phyloP scores from a whole-genome alignment of 257 asterid species.

The Echium plantagineum region DNA sequence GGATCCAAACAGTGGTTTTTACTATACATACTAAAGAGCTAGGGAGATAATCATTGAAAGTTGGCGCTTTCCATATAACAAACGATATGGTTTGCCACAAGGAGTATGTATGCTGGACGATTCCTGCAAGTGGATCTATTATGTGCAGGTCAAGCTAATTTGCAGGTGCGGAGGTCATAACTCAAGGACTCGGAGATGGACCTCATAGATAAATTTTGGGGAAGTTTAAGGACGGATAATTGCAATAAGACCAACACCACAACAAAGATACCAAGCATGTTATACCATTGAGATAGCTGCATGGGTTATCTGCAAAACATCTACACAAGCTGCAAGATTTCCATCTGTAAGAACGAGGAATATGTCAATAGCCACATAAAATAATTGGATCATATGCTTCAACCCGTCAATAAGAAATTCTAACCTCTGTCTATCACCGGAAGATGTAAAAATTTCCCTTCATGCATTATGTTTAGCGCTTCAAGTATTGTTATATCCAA shows the following conservation, averaged over 20 bases:
- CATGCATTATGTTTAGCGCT: slow-evolving; percentile 90
- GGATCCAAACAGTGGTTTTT: no score
- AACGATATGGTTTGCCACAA: no score
- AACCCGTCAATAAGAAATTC: slow-evolving; percentile 5
- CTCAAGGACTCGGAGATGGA: no score
- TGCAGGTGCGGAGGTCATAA: no score
- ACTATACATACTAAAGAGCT: no score
- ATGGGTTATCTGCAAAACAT: slow-evolving; percentile 88
- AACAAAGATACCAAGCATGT: neutral
- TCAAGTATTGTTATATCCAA: slow-evolving; percentile 77
- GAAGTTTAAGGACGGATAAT: no score
- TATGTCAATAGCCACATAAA: slow-evolving; percentile 2
- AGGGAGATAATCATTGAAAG: no score
- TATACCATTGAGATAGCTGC: slow-evolving; percentile 86
- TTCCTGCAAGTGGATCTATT: no score
- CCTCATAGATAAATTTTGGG: no score
- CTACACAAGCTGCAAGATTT: slow-evolving; percentile 50
- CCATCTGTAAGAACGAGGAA: slow-evolving; percentile 51
- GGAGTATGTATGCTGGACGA: no score
- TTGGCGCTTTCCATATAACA: no score
- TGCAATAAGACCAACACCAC: neutral
- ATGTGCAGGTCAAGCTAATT: no score
- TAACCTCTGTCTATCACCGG: slow-evolving; percentile 85
- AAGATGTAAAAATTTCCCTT: slow-evolving; percentile 76
- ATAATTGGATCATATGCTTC: neutral